These are phyloP conservation scores for Cinnamomum chago DNA, from an alignment of 164 flowering plant genomes.

Conservation along the genomic window DNA sequence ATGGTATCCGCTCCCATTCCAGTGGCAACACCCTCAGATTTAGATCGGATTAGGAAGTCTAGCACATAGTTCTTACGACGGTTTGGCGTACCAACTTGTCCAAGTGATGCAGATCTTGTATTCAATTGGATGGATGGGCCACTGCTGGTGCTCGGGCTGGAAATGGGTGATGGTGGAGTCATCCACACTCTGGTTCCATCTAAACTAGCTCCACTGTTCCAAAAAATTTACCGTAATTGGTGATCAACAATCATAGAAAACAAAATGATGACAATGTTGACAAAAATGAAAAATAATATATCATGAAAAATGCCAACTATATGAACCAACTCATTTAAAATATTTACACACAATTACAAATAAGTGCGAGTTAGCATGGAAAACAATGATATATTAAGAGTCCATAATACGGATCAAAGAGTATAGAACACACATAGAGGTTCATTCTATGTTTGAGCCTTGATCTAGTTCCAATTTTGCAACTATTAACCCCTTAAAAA, in stretches of 20 bases:
- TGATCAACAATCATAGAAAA: background rate
- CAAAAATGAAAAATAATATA: background rate
- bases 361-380: background rate
- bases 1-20: slow-evolving; percentile 2
- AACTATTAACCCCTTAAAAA: background rate
- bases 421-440: too few species aligned
- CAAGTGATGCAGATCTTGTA: background rate
- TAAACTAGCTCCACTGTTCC: slow-evolving; percentile 32
- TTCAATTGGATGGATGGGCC: background rate
- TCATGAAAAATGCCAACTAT: background rate
- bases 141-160: slow-evolving; percentile 22
- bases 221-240: background rate
- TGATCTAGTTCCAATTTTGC: background rate
- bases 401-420: too few species aligned
- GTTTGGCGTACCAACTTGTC: background rate
- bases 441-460: background rate
- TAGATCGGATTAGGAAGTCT: slow-evolving; percentile 20
- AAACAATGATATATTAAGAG: too few species aligned
- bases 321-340: too few species aligned
- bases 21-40: slow-evolving; percentile 15
- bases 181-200: slow-evolving; percentile 19
- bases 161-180: slow-evolving; percentile 17
- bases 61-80: slow-evolving; percentile 21
- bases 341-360: background rate
- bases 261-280: background rate